Base-by-base conservation (phyloP, 2,329 filamentous ascomycete genomes). In the Pezicula radicicola region DNA sequence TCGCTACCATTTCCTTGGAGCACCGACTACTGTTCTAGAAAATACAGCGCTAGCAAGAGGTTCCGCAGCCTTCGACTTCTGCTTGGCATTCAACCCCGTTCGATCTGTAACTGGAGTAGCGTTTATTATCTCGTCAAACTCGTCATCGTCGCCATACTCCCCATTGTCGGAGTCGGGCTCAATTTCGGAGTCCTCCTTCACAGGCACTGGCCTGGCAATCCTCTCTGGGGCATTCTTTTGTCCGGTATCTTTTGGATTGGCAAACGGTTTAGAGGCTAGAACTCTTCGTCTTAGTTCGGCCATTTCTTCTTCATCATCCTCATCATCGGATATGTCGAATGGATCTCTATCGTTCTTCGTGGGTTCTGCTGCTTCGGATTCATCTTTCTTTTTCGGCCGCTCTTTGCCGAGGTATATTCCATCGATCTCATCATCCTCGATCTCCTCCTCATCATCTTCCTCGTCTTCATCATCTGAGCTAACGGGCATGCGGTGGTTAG, bases 71-170 rank as follows among this genome's bases (percentile, higher is more conserved):
- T 76, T 75, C 55, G 78, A 75, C 48, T 78, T 74, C 66, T 87
- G 77, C 60, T 82, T 84, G 2, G 82, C 79, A 39, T 77, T 73
- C 42, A 88, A 85, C 0, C 93, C 93, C 12, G 88, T 89, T 50
- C 87, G 83, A 67, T 97, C 93, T 0, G 92, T 97, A 16, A 95
- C 83, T 0, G 91, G 91, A 3, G 90, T 93, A 0, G 94, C 93
- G 61, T 92, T 84, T 65, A 97, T 96, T 69, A 99, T 95, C 59
- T 87, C 87, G 65, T 97, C 93, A 65, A 97, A 96, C 46, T 91
- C 87, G 44, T 88, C 88, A 49, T 94, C 87, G 45, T 68, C 63
- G 4, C 50, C 68, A 27, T 45, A 21, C 10, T 25, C 21, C 28
- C 73, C 80, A 51, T 87, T 81, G 56, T 91, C 88, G 3, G 86